A percentile compares a stretch with the other conserved stretches of the same genome.
These are phyloP conservation scores for Diaporthe aspalathi DNA, from an alignment of 2,329 filamentous ascomycete genomes.

Conservation along the genomic window DNA sequence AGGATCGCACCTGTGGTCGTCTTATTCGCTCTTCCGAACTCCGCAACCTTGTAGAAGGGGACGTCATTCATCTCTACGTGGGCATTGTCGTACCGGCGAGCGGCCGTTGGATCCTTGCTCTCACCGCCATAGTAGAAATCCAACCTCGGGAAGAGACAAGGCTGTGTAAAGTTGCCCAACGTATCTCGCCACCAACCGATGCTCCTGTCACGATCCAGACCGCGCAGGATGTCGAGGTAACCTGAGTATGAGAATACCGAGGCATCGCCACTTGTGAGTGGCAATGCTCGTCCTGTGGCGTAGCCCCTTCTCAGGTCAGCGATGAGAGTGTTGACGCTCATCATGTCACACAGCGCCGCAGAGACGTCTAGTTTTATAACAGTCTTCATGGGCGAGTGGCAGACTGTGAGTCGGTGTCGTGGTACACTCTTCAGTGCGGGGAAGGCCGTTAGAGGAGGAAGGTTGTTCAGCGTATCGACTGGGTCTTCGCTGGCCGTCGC, in stretches of 20 bases:
- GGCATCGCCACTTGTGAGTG: slow-evolving; percentile 40
- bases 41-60: slow-evolving; percentile 53
- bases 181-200: slow-evolving; percentile 60
- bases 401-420: slow-evolving; percentile 63
- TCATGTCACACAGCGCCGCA: slow-evolving; percentile 62
- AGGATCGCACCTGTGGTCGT: slow-evolving; percentile 63
- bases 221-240: slow-evolving; percentile 52
- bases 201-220: slow-evolving; percentile 49
- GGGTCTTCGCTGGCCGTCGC: slow-evolving; percentile 53
- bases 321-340: slow-evolving; percentile 60
- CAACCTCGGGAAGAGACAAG: slow-evolving; percentile 61
- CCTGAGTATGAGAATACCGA: slow-evolving; percentile 51
- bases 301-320: slow-evolving; percentile 60
- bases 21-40: slow-evolving; percentile 55
- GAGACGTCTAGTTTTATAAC: slow-evolving; percentile 63
- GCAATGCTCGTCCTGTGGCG: slow-evolving; percentile 51
- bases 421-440: slow-evolving; percentile 52
- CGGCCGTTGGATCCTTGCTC: slow-evolving; percentile 31
- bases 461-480: slow-evolving; percentile 52
- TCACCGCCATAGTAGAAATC: slow-evolving; percentile 42
- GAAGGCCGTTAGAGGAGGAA: slow-evolving; percentile 54
- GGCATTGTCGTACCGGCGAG: slow-evolving; percentile 49
- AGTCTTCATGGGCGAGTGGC: slow-evolving; percentile 56
- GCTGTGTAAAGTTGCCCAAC: slow-evolving; percentile 49
- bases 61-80: slow-evolving; percentile 55